A percentile compares a stretch with the other conserved stretches of the same genome.
phyloP scores from a whole-genome alignment of 495 filamentous ascomycete species.

The Neurospora hispaniola region DNA sequence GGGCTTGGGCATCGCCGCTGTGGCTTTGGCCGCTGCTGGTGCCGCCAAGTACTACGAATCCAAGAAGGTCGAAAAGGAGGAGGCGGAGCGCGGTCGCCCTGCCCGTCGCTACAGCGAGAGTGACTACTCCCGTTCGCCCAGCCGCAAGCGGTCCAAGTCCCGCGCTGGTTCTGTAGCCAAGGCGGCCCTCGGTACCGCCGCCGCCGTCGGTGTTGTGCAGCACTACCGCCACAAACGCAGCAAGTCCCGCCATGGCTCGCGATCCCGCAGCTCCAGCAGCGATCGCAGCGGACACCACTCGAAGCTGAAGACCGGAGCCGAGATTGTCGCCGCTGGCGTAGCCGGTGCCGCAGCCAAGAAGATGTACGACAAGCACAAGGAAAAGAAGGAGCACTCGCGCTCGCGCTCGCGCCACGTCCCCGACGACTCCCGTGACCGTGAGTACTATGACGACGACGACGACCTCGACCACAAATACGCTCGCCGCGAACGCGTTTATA shows the following conservation, averaged over 20 bases:
- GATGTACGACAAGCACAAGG: slow-evolving; percentile 60
- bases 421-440: slow-evolving; percentile 34
- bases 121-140: slow-evolving; percentile 25
- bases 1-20: slow-evolving; percentile 68
- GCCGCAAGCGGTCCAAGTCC: slow-evolving; percentile 44
- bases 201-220: slow-evolving; percentile 64
- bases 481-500: slow-evolving; percentile 10
- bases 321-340: slow-evolving; percentile 64
- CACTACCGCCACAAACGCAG: slow-evolving; percentile 61
- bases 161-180: slow-evolving; percentile 62
- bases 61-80: slow-evolving; percentile 55
- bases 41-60: slow-evolving; percentile 66
- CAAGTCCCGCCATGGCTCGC: slow-evolving; percentile 36
- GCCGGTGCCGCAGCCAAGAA: slow-evolving; percentile 71
- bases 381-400: slow-evolving; percentile 38
- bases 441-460: slow-evolving; percentile 13
- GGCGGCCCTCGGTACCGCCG: slow-evolving; percentile 68
- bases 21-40: slow-evolving; percentile 61
- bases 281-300: slow-evolving; percentile 9
- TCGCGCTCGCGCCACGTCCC: slow-evolving; percentile 26
- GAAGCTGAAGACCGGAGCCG: slow-evolving; percentile 45
- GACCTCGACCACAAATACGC: slow-evolving; percentile 22
- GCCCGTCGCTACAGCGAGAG: slow-evolving; percentile 46
- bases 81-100: slow-evolving; percentile 56
- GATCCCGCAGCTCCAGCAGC: slow-evolving; percentile 45